Evolutionary conservation across 306 rosid species (phyloP).

Genomic region (Castanea crenata): DNA sequence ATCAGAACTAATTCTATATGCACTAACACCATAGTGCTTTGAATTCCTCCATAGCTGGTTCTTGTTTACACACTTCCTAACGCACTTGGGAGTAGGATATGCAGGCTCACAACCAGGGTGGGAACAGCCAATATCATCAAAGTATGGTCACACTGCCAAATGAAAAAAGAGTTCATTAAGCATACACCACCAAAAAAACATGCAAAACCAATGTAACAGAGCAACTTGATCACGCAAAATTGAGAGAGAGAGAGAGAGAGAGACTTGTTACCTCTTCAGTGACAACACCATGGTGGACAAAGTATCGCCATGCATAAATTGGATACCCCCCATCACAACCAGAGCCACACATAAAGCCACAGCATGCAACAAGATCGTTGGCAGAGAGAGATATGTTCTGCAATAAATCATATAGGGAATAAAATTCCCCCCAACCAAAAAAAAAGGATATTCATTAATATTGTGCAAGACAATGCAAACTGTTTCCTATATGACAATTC

Average conservation of each 20-base stretch:
- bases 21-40: slow-evolving; percentile 72
- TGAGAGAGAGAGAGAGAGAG: background rate
- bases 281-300: slow-evolving; percentile 80
- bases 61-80: slow-evolving; percentile 55
- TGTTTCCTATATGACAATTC: slow-evolving; percentile 5
- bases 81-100: slow-evolving; percentile 76
- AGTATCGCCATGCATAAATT: slow-evolving; percentile 73
- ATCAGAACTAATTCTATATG: slow-evolving; percentile 56
- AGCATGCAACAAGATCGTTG: slow-evolving; percentile 88
- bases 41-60: slow-evolving; percentile 76
- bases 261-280: slow-evolving; percentile 73
- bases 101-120: slow-evolving; percentile 98
- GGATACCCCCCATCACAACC: slow-evolving; percentile 94
- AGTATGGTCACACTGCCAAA: slow-evolving; percentile 91
- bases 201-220: slow-evolving; percentile 2
- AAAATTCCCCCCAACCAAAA: slow-evolving; percentile 17
- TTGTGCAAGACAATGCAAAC: slow-evolving; percentile 13
- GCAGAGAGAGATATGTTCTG: slow-evolving; percentile 86
- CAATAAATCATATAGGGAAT: slow-evolving; percentile 25
- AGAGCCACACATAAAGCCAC: slow-evolving; percentile 89
- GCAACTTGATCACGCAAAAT: slow-evolving; percentile 14
- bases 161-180: background rate
- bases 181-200: background rate
- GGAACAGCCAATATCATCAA: slow-evolving; percentile 82
- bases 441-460: background rate